These are phyloP conservation scores for Penicillium sp. DNA, from an alignment of 2,329 filamentous ascomycete genomes.

Conservation along the genomic window DNA sequence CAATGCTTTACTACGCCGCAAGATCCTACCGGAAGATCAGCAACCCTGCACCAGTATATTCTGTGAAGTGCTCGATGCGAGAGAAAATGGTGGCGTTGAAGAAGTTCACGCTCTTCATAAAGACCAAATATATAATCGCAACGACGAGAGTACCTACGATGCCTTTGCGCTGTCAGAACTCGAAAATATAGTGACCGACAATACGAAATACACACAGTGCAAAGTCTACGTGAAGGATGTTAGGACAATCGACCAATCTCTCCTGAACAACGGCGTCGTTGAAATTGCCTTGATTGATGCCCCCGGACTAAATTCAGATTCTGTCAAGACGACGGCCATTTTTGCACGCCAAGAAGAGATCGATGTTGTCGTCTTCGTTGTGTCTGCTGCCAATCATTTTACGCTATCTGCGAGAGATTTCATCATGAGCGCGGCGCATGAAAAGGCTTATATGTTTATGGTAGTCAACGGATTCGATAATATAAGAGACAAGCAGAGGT, in stretches of 20 bases:
- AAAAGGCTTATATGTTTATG: slow-evolving; percentile 98
- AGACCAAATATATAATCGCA: slow-evolving; percentile 72
- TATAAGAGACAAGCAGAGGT: slow-evolving; percentile 86
- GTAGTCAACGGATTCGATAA: slow-evolving; percentile 97
- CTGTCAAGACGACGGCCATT: slow-evolving; percentile 92
- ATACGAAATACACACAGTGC: slow-evolving; percentile 84
- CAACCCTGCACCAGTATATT: slow-evolving; percentile 98
- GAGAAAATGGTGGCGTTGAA: slow-evolving; percentile 85
- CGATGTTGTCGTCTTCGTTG: slow-evolving; percentile 96
- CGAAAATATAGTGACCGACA: slow-evolving; percentile 86
- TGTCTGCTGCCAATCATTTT: slow-evolving; percentile 96
- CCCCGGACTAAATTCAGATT: slow-evolving; percentile 91
- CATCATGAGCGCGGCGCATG: slow-evolving; percentile 88
- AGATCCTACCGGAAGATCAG: slow-evolving; percentile 92
- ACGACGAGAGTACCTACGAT: slow-evolving; percentile 92
- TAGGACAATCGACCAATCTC: slow-evolving; percentile 81
- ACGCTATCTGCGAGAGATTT: slow-evolving; percentile 97
- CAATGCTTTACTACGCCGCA: slow-evolving; percentile 89
- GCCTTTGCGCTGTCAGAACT: slow-evolving; percentile 74
- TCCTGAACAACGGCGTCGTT: slow-evolving; percentile 95
- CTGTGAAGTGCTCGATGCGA: slow-evolving; percentile 89
- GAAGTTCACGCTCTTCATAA: slow-evolving; percentile 95
- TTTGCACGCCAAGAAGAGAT: slow-evolving; percentile 98
- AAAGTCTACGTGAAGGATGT: slow-evolving; percentile 95
- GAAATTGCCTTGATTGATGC: slow-evolving; percentile 98